phyloP scores from a whole-genome alignment of 495 filamentous ascomycete species.

The Parachaetomium inaequale region DNA sequence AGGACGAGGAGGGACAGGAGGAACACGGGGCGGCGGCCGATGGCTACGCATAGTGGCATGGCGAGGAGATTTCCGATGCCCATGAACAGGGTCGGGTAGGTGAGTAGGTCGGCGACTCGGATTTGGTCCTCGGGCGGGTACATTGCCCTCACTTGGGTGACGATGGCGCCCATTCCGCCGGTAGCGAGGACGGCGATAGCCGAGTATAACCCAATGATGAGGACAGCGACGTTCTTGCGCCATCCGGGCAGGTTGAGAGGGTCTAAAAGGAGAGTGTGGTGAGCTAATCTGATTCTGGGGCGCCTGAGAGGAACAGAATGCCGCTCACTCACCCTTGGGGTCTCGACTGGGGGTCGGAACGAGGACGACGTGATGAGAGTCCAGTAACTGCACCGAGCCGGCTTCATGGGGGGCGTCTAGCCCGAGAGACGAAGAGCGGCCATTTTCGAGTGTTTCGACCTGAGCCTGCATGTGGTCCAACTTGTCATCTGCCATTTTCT shows the following conservation, averaged over 20 bases:
- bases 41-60: conserved; percentile 3
- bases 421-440: neutral
- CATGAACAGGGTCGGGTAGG: conserved; percentile 5
- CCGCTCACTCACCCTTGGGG: conserved; percentile 2
- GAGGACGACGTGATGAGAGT: conserved; percentile 1
- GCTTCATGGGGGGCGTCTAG: neutral
- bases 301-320: neutral
- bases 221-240: neutral
- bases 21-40: conserved; percentile 9
- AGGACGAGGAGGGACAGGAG: conserved; percentile 2
- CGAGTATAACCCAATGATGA: neutral
- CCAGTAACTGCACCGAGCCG: neutral
- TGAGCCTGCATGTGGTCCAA: neutral
- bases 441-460: neutral
- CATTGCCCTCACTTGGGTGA: conserved; percentile 1
- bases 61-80: conserved; percentile 8
- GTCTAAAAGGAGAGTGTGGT: neutral
- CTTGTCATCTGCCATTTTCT: conserved; percentile 3
- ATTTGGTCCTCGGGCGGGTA: conserved; percentile 3
- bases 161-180: conserved; percentile 1
- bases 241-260: conserved; percentile 1
- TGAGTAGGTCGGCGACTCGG: conserved; percentile 2
- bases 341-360: conserved; percentile 3
- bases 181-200: conserved; percentile 3
- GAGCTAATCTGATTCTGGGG: neutral